Base-by-base conservation (phyloP, 208 protist species). In the Crithidia fasciculata region DNA sequence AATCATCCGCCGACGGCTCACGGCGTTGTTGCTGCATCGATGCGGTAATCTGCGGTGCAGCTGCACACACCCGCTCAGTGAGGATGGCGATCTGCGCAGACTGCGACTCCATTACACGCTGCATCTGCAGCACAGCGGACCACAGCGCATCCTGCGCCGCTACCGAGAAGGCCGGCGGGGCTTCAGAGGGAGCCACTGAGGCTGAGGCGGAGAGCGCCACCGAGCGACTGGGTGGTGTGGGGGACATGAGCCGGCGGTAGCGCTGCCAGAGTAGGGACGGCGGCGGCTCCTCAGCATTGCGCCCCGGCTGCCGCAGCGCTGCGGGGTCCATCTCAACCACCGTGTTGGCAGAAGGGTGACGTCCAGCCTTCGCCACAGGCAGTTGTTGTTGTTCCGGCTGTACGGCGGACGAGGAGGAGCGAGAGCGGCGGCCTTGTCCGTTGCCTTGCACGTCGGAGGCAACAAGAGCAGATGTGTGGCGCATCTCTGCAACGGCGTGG, bases 191-290 rank as follows among this genome's bases (percentile, higher is more conserved):
- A 5, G 15, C 6, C 15, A 8, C 6, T 15, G 50, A 55, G 12
- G 8, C 49, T 3, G 66, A 71, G 39, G 55, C 15, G 2, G 66
- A 69, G 19, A 56, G 39, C 56, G 13, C 43, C 4, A 47, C 28
- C 16, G 50, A 50, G 1, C 41, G 41, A 5, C 43, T 7, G 7
- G 60, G 53, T 2, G 57, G 60, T 1, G 69, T 74, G 8, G 69
- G 59, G 2, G 69, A 68, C 50, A 68, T 64, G 41, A 69, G 69
- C 18, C 69, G 61, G 4, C 69, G 69, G 60, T 74, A 58, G 6
- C 60, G 69, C 69, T 74, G 69, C 50, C 49, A 68, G 49, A 59
- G 60, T 19, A 67, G 41, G 43, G 60, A 47, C 40, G 47, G 15
- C 16, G 60, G 69, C 41, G 62, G 70, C 50, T 68, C 70, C 16